Percentiles rank a stretch among this genome's conserved stretches.
Conservation (phyloP, 495 filamentous ascomycete species). For the Sordaria brevicollis region DNA sequence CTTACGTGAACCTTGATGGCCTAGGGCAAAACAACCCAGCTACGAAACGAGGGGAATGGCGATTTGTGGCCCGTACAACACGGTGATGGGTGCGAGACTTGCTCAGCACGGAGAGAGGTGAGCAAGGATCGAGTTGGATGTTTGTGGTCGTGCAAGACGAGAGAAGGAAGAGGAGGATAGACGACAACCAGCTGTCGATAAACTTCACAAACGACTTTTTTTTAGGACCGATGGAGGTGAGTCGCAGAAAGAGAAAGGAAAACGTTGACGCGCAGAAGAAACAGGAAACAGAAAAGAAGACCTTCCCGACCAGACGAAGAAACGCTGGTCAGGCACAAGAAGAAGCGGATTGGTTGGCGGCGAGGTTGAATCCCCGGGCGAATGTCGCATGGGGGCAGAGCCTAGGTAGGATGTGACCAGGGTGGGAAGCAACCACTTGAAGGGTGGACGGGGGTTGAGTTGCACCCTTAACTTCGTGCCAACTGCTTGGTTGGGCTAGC, state of each 20-base stretch:
- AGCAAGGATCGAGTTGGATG: background rate
- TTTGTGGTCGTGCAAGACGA: background rate
- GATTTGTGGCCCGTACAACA: conserved; percentile 2
- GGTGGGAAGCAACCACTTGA: conserved; percentile 9
- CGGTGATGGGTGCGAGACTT: conserved; percentile 8
- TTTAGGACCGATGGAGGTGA: background rate
- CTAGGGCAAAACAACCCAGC: background rate
- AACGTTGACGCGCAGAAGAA: conserved; percentile 4
- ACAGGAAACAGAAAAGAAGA: conserved; percentile 1
- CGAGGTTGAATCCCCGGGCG: conserved; percentile 3
- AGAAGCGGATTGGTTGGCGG: conserved; percentile 12
- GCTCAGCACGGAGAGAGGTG: conserved; percentile 8
- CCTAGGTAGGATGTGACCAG: conserved; percentile 5
- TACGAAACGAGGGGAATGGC: background rate
- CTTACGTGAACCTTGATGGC: background rate
- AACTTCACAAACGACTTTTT: background rate
- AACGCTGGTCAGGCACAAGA: conserved; percentile 5
- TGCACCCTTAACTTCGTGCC: conserved; percentile 7
- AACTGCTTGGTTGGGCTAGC: conserved; percentile 3
- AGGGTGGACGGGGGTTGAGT: conserved; percentile 1
- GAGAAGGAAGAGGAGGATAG: background rate
- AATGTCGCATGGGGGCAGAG: conserved; percentile 1
- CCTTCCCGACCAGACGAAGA: conserved; percentile 4
- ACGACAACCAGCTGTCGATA: background rate
- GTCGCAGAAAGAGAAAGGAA: background rate